Evolutionary conservation across 192 early-diverging fungal species (phyloP).

Genomic region (Mortierella claussenii): DNA sequence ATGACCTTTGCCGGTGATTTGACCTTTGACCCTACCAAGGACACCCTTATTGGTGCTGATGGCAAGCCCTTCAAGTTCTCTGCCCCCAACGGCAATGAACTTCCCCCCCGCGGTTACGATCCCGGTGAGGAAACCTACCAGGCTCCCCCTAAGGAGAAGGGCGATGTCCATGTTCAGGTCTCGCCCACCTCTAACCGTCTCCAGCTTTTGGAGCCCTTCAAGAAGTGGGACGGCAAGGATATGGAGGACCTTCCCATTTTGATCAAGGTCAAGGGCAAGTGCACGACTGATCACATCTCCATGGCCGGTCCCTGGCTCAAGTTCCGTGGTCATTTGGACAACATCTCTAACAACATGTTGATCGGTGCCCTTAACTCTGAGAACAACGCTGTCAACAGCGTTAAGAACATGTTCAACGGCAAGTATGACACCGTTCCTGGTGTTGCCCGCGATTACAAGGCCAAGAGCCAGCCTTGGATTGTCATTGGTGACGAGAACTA

Average conservation of each 20-base stretch:
- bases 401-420: slow-evolving; percentile 78
- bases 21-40: slow-evolving; percentile 94
- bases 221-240: slow-evolving; percentile 91
- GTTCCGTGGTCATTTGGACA: slow-evolving; percentile 98
- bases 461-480: slow-evolving; percentile 83
- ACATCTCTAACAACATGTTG: slow-evolving; percentile 99
- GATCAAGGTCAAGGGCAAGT: slow-evolving; percentile 98
- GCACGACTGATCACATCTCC: slow-evolving; percentile 99
- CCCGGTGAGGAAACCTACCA: slow-evolving; percentile 95
- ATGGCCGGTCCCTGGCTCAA: slow-evolving; percentile 92
- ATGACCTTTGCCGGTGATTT: slow-evolving; percentile 95
- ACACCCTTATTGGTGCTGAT: slow-evolving; percentile 84
- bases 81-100: slow-evolving; percentile 85
- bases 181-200: slow-evolving; percentile 89
- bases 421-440: slow-evolving; percentile 92
- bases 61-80: slow-evolving; percentile 97
- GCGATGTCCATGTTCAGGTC: slow-evolving; percentile 77
- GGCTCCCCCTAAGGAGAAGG: slow-evolving; percentile 89
- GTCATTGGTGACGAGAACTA: slow-evolving; percentile 99
- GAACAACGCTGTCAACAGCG: slow-evolving; percentile 79
- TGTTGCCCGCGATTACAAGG: slow-evolving; percentile 96
- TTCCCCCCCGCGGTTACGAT: slow-evolving; percentile 94
- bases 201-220: slow-evolving; percentile 85
- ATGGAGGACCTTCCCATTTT: slow-evolving; percentile 83
- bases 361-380: slow-evolving; percentile 96